Evolutionary conservation across 2,329 filamentous ascomycete genomes (phyloP), one percentile per base, ranked within the genome.

Genomic region (Aspergillus aculeatinus): DNA sequence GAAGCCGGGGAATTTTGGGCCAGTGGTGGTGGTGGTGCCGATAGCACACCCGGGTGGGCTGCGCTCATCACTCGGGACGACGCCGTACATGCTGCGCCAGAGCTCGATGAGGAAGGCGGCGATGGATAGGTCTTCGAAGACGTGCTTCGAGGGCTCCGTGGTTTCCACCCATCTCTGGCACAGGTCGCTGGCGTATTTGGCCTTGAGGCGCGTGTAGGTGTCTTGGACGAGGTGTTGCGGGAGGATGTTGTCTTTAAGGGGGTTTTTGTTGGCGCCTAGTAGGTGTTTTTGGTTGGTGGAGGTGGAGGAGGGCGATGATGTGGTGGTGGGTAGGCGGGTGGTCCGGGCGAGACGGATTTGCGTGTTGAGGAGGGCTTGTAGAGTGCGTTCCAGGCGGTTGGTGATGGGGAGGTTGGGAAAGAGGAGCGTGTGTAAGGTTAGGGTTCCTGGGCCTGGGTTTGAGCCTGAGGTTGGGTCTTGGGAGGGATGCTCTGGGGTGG

Each of bases 91-190:
- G 60, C 89, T 86, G 12, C 80, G 78, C 95, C 95, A 99, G 2
- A 98, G 79, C 78, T 97, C 93, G 27, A 98, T 91, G 55, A 98
- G 80, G 69, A 97, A 99, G 0, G 94, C 90, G 0, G 94, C 90
- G 63, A 99, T 97, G 4, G 87, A 85, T 21, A 99, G 79, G 72
- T 98, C 94, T 73, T 99, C 95, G 75, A 97, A 98, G 2, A 98
- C 92, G 71, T 98, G 93, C 74, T 98, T 99, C 16, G 81, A 81
- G 0, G 93, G 91, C 71, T 96, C 92, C 0, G 93, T 98, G 55
- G 84, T 84, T 78, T 98, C 95, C 14, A 87, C 87, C 95, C 94
- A 99, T 1, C 77, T 79, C n/a, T 85, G 76, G 14, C 92, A 88
- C 12, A 99, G 79, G 1, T 76, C 70, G 21, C 85, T 83, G 0